These are phyloP conservation scores for Rachicladosporium sp. DNA, from an alignment of 2,329 filamentous ascomycete species.

Conservation along the genomic window DNA sequence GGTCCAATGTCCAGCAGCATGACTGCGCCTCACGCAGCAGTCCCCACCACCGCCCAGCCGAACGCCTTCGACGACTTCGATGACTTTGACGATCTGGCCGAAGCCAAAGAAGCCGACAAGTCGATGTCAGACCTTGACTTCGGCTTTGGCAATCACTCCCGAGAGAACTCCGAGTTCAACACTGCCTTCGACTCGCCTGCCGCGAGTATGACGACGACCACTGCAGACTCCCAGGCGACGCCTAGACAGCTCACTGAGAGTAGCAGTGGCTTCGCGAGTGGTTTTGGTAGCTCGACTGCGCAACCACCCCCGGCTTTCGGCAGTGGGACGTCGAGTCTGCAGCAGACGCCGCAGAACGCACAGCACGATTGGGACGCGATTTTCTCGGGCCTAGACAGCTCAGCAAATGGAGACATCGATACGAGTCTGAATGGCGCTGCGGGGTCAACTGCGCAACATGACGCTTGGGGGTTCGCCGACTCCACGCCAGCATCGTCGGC, in stretches of 20 bases:
- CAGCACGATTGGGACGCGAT: slow-evolving; percentile 89
- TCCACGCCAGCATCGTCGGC: no score
- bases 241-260: slow-evolving; percentile 15
- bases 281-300: no score
- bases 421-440: slow-evolving; percentile 11
- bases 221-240: slow-evolving; percentile 29
- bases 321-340: slow-evolving; percentile 13
- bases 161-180: slow-evolving; percentile 68
- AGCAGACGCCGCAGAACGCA: slow-evolving; percentile 20
- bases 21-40: slow-evolving; percentile 4
- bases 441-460: no score
- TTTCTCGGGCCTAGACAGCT: slow-evolving; percentile 63
- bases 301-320: slow-evolving; percentile 4
- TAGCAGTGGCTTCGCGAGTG: slow-evolving; percentile 8
- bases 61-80: slow-evolving; percentile 40
- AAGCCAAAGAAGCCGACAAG: slow-evolving; percentile 62
- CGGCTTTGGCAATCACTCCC: slow-evolving; percentile 33
- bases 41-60: slow-evolving; percentile 5
- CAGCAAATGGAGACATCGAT: slow-evolving; percentile 14
- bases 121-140: slow-evolving; percentile 73
- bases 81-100: slow-evolving; percentile 71
- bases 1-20: no score
- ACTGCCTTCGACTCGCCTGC: slow-evolving; percentile 62
- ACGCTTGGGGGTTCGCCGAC: no score
- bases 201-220: slow-evolving; percentile 36